A percentile compares a stretch with the other conserved stretches of the same genome.
These are phyloP conservation scores for Aethionema arabicum DNA, from an alignment of 345 rosid genomes.

Conservation along the genomic window DNA sequence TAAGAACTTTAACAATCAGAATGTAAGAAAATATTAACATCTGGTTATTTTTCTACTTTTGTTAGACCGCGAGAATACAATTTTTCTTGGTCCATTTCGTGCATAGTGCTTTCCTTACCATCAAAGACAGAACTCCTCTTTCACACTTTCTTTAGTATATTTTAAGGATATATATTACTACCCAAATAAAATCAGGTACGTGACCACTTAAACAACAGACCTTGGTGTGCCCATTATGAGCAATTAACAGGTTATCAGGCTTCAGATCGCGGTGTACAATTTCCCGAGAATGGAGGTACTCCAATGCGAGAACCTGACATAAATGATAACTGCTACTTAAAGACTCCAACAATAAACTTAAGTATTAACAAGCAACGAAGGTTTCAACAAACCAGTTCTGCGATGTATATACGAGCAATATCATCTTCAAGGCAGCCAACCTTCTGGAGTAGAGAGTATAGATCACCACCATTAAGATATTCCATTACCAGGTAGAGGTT, in stretches of 20 bases:
- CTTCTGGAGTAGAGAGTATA: conserved; percentile 72
- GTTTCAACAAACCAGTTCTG: conserved; percentile 67
- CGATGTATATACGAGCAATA: conserved; percentile 71
- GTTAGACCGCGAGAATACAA: not conserved
- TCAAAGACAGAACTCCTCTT: conserved; percentile 7
- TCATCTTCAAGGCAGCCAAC: conserved; percentile 81
- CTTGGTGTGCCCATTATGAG: conserved; percentile 85
- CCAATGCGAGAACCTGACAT: conserved; percentile 85
- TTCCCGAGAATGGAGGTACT: conserved; percentile 72
- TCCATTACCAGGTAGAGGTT: conserved; percentile 92
- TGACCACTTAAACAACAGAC: conserved; percentile 44
- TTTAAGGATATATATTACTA: not conserved
- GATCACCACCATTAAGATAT: conserved; percentile 86
- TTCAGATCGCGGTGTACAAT: conserved; percentile 85
- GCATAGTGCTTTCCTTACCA: not conserved
- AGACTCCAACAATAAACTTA: conserved; percentile 16
- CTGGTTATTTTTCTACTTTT: not conserved
- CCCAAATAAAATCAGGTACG: conserved; percentile 12
- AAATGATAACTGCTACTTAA: conserved; percentile 17
- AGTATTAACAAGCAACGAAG: conserved; percentile 19
- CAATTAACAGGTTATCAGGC: conserved; percentile 82
- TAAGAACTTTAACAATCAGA: conserved; percentile 15
- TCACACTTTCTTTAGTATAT: not conserved
- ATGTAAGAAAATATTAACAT: conserved; percentile 2
- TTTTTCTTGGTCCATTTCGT: not conserved